Percentiles rank a stretch among this genome's conserved stretches.
phyloP scores from a whole-genome alignment of 2,329 filamentous ascomycete genomes.

The Diplodia sapinea region DNA sequence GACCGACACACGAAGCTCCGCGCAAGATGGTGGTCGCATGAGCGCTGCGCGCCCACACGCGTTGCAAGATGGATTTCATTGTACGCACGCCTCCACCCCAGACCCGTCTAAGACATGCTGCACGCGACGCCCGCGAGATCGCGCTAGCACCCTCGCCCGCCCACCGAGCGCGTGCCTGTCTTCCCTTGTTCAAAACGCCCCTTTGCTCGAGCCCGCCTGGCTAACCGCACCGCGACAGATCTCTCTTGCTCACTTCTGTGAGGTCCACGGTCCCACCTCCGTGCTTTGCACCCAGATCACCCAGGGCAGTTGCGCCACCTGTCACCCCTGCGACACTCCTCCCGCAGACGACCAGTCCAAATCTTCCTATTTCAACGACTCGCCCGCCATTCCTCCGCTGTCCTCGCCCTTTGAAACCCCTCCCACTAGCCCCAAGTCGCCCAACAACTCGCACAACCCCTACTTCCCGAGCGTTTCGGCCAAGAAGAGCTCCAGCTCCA shows the following conservation, averaged over 20 bases:
- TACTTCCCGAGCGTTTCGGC: constrained; percentile 53
- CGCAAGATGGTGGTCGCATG: constrained; percentile 30
- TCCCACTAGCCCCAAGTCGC: constrained; percentile 49
- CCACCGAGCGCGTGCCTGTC: constrained; percentile 23
- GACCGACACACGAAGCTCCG: constrained; percentile 15
- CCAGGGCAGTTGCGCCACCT: constrained; percentile 60
- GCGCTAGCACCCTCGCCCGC: constrained; percentile 35
- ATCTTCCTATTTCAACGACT: constrained; percentile 43
- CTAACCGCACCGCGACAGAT: constrained; percentile 52
- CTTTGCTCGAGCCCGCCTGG: constrained; percentile 18
- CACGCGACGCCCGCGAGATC: constrained; percentile 26
- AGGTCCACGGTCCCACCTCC: constrained; percentile 66
- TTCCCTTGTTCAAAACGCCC: constrained; percentile 22
- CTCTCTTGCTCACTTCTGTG: constrained; percentile 67
- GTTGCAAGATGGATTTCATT: constrained; percentile 48
- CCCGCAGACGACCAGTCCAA: constrained; percentile 46
- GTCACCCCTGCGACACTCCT: constrained; percentile 55
- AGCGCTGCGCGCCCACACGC: constrained; percentile 24
- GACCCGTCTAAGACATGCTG: constrained; percentile 32
- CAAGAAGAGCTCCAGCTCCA: constrained; percentile 35
- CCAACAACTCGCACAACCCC: constrained; percentile 50
- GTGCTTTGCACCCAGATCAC: constrained; percentile 66
- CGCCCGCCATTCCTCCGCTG: constrained; percentile 40
- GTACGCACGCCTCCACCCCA: constrained; percentile 35
- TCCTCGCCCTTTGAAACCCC: constrained; percentile 50